Conservation (phyloP, 805 yeast genomes). For the Wickerhamiella domercqiae region DNA sequence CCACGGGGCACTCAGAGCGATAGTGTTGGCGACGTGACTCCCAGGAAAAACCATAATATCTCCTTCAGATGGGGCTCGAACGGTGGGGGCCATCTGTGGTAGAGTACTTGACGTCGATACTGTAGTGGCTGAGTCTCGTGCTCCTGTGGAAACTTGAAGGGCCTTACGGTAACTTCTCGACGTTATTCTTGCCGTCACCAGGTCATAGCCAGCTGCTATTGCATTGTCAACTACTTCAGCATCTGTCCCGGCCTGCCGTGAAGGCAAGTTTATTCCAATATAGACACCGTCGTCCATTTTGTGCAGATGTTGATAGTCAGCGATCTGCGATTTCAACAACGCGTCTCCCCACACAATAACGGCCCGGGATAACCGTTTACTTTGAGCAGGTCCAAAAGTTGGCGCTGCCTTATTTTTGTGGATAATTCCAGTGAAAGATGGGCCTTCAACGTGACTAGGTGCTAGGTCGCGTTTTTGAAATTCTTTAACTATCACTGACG, state of each 20-base stretch:
- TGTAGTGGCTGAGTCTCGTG: background rate
- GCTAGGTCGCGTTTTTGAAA: too few relatives aligned
- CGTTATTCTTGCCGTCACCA: slow-evolving; percentile 39
- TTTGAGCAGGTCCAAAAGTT: too few relatives aligned
- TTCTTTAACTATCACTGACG: too few relatives aligned
- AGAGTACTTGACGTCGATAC: background rate
- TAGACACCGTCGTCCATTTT: slow-evolving; percentile 11
- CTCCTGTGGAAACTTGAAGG: slow-evolving; percentile 16
- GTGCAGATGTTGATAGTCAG: too few relatives aligned
- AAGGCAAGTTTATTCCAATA: slow-evolving; percentile 25
- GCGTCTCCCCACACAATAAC: too few relatives aligned
- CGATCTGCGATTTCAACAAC: too few relatives aligned
- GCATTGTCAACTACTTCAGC: slow-evolving; percentile 20
- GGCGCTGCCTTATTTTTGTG: too few relatives aligned
- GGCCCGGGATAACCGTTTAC: background rate
- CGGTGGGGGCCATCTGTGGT: background rate
- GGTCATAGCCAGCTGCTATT: slow-evolving; percentile 34
- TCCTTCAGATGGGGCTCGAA: slow-evolving; percentile 22
- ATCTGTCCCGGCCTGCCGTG: slow-evolving; percentile 19
- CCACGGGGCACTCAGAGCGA: slow-evolving; percentile 55
- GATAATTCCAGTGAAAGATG: too few relatives aligned
- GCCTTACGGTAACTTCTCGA: slow-evolving; percentile 26
- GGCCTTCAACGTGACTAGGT: too few relatives aligned
- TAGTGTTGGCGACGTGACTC: slow-evolving; percentile 27
- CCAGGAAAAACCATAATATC: slow-evolving; percentile 34